Conservation (phyloP, 1,284 basidiomycete species). For the Phlebopus sp. region DNA sequence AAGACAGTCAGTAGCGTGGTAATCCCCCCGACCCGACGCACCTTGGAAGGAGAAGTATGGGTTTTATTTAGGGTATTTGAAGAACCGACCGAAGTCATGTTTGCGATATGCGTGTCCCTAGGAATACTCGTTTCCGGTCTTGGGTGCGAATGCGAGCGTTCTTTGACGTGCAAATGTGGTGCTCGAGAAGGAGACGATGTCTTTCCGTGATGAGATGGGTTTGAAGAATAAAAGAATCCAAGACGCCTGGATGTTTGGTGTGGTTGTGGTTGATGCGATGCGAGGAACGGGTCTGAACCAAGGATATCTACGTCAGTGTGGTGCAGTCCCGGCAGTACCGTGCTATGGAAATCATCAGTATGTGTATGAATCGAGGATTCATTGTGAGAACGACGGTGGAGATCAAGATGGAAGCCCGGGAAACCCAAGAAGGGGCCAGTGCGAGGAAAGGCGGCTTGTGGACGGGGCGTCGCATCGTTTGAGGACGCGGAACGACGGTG, state of each 20-base stretch:
- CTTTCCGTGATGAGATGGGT: conserved; percentile 17
- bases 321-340: conserved; percentile 6
- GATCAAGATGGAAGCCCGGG: conserved; percentile 11
- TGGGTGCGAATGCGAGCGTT: conserved; percentile 12
- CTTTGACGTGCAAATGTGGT: conserved; percentile 5
- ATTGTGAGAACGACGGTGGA: conserved; percentile 3
- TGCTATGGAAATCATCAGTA: conserved; percentile 20
- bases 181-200: conserved; percentile 11
- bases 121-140: conserved; percentile 16
- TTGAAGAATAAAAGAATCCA: conserved; percentile 20
- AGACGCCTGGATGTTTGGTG: conserved; percentile 14
- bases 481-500: conserved; percentile 32
- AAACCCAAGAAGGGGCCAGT: conserved; percentile 17
- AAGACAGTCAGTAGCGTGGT: conserved; percentile 1
- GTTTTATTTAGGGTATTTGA: conserved; percentile 26
- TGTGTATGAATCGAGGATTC: conserved; percentile 5
- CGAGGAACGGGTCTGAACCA: conserved; percentile 11
- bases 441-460: conserved; percentile 14
- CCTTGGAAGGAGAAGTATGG: conserved; percentile 69
- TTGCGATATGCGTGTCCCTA: conserved; percentile 7
- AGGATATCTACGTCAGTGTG: conserved; percentile 10
- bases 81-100: conserved; percentile 27
- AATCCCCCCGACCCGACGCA: conserved; percentile 31
- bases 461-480: conserved; percentile 22
- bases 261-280: conserved; percentile 13